Conservation (phyloP, 345 rosid species). For the Angophora floribunda region DNA sequence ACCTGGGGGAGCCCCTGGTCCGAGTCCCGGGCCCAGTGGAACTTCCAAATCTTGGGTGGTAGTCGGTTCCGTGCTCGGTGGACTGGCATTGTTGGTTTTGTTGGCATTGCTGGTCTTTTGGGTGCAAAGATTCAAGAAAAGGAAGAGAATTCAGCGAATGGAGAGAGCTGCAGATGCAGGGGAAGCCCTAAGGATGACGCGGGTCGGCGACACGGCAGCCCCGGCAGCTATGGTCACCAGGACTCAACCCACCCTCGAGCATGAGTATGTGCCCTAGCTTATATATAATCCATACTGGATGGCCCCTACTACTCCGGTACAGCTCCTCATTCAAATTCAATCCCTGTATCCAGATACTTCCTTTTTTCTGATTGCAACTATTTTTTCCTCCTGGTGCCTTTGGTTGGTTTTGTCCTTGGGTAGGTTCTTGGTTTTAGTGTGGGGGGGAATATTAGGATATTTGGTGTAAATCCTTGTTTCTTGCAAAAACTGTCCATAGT, state of each 20-base stretch:
- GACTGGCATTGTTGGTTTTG: slow-evolving; percentile 37
- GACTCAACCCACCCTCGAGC: slow-evolving; percentile 81
- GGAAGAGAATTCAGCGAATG: slow-evolving; percentile 63
- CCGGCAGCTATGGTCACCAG: slow-evolving; percentile 70
- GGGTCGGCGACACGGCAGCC: slow-evolving; percentile 62
- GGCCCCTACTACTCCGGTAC: not conserved
- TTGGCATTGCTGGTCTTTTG: slow-evolving; percentile 38
- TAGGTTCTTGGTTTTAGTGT: not conserved
- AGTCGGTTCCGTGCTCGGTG: slow-evolving; percentile 68
- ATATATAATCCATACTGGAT: not conserved
- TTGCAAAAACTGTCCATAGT: slow-evolving; percentile 5
- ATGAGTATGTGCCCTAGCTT: slow-evolving; percentile 60
- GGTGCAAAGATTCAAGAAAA: slow-evolving; percentile 43
- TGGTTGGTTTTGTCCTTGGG: not conserved
- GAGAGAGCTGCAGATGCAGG: slow-evolving; percentile 90
- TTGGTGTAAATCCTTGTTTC: not conserved
- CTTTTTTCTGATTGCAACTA: not conserved
- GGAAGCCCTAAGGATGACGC: slow-evolving; percentile 64
- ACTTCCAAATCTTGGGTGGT: slow-evolving; percentile 44
- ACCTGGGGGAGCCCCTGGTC: not conserved
- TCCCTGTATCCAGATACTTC: not conserved
- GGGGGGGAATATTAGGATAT: not conserved
- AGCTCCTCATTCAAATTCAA: not conserved
- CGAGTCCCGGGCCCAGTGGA: slow-evolving; percentile 1
- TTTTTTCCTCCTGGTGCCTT: not conserved